phyloP scores from a whole-genome alignment of 2,329 filamentous ascomycete species.

The Neurospora sp. region DNA sequence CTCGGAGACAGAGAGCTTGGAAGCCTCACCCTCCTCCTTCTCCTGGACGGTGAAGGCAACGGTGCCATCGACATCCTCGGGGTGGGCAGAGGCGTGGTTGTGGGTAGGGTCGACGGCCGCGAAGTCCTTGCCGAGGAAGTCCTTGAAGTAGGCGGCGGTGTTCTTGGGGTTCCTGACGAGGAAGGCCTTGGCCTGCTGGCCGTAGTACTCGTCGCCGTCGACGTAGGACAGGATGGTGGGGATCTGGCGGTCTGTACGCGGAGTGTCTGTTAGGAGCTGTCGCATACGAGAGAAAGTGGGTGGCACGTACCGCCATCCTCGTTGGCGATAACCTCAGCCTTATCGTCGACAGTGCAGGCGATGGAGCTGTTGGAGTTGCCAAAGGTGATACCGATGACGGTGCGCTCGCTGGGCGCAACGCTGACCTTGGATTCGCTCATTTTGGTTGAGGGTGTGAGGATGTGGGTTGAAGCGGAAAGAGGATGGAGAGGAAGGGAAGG shows the following conservation, averaged over 20 bases:
- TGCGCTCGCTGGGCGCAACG: slow-evolving; percentile 47
- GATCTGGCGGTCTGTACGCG: slow-evolving; percentile 75
- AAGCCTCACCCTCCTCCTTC: slow-evolving; percentile 50
- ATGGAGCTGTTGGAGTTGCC: slow-evolving; percentile 98
- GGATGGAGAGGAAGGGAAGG: background rate
- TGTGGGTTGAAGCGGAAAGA: slow-evolving; percentile 9
- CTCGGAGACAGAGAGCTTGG: slow-evolving; percentile 68
- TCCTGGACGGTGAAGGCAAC: slow-evolving; percentile 81
- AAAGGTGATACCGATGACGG: slow-evolving; percentile 91
- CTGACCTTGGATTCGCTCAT: slow-evolving; percentile 39
- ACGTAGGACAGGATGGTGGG: slow-evolving; percentile 91
- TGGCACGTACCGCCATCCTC: slow-evolving; percentile 74
- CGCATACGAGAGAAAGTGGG: background rate
- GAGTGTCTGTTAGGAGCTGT: background rate
- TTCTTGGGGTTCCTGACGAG: slow-evolving; percentile 87
- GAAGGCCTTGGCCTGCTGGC: slow-evolving; percentile 88
- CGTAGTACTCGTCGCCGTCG: slow-evolving; percentile 92
- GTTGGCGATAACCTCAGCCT: slow-evolving; percentile 96
- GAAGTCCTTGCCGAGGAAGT: slow-evolving; percentile 90
- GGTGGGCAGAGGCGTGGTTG: slow-evolving; percentile 88
- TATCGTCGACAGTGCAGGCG: slow-evolving; percentile 85
- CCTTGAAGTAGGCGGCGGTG: slow-evolving; percentile 91
- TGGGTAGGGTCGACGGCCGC: slow-evolving; percentile 79
- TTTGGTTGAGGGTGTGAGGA: slow-evolving; percentile 3
- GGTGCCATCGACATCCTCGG: slow-evolving; percentile 59